phyloP scores from a whole-genome alignment of 495 filamentous ascomycete species.

The Talaromyces liani region DNA sequence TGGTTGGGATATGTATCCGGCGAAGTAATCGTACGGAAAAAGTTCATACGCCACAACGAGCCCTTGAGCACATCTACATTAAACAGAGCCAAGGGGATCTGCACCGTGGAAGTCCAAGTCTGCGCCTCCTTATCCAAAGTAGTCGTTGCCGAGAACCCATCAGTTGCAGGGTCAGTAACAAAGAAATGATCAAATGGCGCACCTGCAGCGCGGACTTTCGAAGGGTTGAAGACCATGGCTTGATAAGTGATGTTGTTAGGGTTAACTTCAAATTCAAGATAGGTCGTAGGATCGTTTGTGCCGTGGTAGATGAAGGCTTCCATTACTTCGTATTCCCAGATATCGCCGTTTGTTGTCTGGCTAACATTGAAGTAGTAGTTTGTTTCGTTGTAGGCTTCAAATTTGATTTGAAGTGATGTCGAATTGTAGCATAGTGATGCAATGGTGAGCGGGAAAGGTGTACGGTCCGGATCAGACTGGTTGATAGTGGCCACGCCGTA shows the following conservation, averaged over 20 bases:
- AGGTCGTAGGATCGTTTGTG: constrained; percentile 5
- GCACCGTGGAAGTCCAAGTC: constrained; percentile 2
- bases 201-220: constrained; percentile 4
- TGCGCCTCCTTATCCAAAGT: not conserved
- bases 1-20: constrained; percentile 7
- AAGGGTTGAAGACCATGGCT: constrained; percentile 4
- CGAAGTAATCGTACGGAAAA: constrained; percentile 9
- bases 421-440: constrained; percentile 5
- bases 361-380: constrained; percentile 8
- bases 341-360: constrained; percentile 7
- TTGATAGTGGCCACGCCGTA: not conserved
- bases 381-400: constrained; percentile 7
- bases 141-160: constrained; percentile 6
- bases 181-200: constrained; percentile 10
- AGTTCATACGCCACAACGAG: constrained; percentile 8
- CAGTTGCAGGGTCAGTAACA: constrained; percentile 1
- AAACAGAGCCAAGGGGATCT: constrained; percentile 7
- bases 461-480: constrained; percentile 5
- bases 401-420: constrained; percentile 3
- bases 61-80: constrained; percentile 1
- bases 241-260: constrained; percentile 9
- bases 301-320: constrained; percentile 9
- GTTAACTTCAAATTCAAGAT: constrained; percentile 7
- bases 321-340: constrained; percentile 11
- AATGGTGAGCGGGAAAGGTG: not conserved